Evolutionary conservation across 352 stramenopile species (phyloP), one percentile per base, ranked within the genome.

Genomic region (Globisporangium nagaii): DNA sequence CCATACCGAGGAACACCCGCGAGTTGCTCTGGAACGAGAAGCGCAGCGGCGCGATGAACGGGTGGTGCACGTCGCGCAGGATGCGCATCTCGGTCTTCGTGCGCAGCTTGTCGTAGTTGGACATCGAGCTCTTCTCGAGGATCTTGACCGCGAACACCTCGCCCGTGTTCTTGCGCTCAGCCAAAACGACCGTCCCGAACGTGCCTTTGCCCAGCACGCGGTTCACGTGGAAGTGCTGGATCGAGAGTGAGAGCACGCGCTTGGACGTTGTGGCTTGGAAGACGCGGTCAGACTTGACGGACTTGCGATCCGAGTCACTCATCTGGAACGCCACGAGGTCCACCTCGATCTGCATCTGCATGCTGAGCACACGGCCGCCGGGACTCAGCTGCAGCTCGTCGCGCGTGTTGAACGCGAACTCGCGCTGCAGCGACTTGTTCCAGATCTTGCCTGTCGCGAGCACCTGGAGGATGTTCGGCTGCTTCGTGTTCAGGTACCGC

Each of bases 221-320:
- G 36, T 98, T 90, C 30, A 98, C 85, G 39, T 97, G 80, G 66
- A 98, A 98, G 66, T 98, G 90, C 58, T 97, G 86, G 58, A 97
- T 92, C 24, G 82, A 92, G 17, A 93, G 66, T 34, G 81, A 90
- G 40, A 93, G 59, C 53, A 93, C 84, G 41, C 84, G 81, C 65
- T 93, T 93, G 15, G 81, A 88, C 9, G 79, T 86, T 13, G 79
- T 86, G 12, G 73, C 73, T 39, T 90, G 80, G 54, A 88, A 79
- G 25, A 68, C 64, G 28, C 75, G 74, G 43, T 93, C 83, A 7
- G 63, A 67, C 42, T 88, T 88, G 20, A 74, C 70, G 12, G 70
- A 53, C 59, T 90, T 90, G 32, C 80, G 68, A 60, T 92, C 79
- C 0, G 69, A 68, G 58, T 93, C 84, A 6, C 73, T 81, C 65